Evolutionary conservation across 345 rosid species (phyloP), one percentile per base, ranked within the genome.

Genomic region (Adansonia digitata): DNA sequence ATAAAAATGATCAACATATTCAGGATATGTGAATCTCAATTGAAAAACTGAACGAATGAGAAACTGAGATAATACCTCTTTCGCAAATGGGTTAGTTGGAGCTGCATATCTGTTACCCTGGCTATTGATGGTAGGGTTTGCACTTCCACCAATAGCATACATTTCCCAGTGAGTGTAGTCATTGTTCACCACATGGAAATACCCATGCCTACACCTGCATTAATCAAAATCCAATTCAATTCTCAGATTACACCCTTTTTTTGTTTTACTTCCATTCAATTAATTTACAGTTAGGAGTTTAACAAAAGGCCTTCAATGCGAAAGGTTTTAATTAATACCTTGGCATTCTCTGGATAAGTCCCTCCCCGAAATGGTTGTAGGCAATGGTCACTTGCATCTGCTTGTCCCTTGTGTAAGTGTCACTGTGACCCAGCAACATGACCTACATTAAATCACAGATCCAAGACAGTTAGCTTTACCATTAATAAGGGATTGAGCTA

Each of bases 121-220:
- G 78, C 98, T 94, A 89, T 91, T 94, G 80, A 92, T 94, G 78
- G 98, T 94, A 69, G 98, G 97, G 22, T 75, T 73, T 53, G 97
- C 98, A 77, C 98, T 92, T 77, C 98, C 98, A 77, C 98, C 98
- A 74, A 94, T 94, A 66, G 98, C 98, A 67, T 94, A 94, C 98
- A 94, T 94, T 79, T 90, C 95, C 98, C 98, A 93, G 82, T 93
- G 98, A 62, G 97, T 93, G 84, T 93, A 93, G 84, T 93, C 98
- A 73, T 93, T 93, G 89, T 94, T 94, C 72, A 94, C 97, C 77
- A 94, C 97, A 77, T 94, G 98, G 89, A 92, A 94, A 42, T 91
- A 94, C 2, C 98, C 98, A 73, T 92, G 97, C 77, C 98, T 86
- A 74, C 98, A 94, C 86, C 98, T 93, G 91, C 77, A 81, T 61